phyloP scores from a whole-genome alignment of 1,284 basidiomycete species.

The Cyathus pygmaeus region DNA sequence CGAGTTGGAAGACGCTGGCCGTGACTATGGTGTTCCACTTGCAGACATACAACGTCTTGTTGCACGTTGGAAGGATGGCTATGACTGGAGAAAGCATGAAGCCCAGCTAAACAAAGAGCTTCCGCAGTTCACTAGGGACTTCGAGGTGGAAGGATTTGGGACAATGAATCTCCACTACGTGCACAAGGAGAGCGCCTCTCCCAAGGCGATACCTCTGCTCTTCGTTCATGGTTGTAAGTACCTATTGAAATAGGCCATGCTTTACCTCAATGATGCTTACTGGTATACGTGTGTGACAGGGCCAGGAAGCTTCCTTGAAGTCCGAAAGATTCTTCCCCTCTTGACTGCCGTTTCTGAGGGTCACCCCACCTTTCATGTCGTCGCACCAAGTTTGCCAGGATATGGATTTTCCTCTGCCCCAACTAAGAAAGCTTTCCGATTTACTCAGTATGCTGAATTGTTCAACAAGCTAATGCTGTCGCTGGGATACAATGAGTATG shows the following conservation, averaged over 20 bases:
- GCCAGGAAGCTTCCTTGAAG: constrained; percentile 69
- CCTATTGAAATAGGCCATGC: neutral
- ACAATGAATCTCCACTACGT: constrained; percentile 60
- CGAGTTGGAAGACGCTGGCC: constrained; percentile 50
- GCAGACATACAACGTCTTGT: constrained; percentile 55
- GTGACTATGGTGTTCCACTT: constrained; percentile 60
- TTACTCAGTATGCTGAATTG: constrained; percentile 52
- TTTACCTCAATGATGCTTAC: neutral
- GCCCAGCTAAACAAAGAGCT: constrained; percentile 54
- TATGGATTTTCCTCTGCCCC: constrained; percentile 61
- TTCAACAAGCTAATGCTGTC: constrained; percentile 57
- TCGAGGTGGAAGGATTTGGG: constrained; percentile 55
- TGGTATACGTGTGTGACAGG: constrained; percentile 43
- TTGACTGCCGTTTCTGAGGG: constrained; percentile 51
- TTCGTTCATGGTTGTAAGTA: constrained; percentile 64
- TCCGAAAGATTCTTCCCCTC: constrained; percentile 62
- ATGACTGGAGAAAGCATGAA: constrained; percentile 60
- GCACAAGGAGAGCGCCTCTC: constrained; percentile 53
- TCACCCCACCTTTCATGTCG: constrained; percentile 66
- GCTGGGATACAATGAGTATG: constrained; percentile 59
- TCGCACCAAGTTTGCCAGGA: constrained; percentile 59
- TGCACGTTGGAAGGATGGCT: constrained; percentile 54
- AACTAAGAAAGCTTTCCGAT: constrained; percentile 38
- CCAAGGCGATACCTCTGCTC: constrained; percentile 58
- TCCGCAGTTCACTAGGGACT: constrained; percentile 58